Evolutionary conservation across 805 yeast genomes (phyloP).

Genomic region (Myxozyma neglecta): DNA sequence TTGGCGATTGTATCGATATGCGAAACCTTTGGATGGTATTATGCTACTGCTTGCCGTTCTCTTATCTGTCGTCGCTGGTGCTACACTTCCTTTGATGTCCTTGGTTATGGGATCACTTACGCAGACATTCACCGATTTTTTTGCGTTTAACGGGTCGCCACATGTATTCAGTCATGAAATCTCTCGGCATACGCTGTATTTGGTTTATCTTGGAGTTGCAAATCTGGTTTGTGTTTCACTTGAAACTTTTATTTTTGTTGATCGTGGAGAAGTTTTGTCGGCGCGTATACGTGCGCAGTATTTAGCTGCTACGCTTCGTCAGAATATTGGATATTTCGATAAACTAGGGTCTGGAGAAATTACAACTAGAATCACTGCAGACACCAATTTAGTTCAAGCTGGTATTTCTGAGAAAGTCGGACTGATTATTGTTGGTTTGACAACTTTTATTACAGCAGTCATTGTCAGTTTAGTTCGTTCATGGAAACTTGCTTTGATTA

Average conservation of each 20-base stretch:
- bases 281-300: constrained; percentile 44
- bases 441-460: constrained; percentile 45
- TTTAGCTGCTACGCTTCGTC: constrained; percentile 42
- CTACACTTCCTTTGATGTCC: constrained; percentile 45
- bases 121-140: constrained; percentile 39
- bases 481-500: constrained; percentile 43
- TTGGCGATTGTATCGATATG: constrained; percentile 39
- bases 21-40: constrained; percentile 33
- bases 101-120: constrained; percentile 44
- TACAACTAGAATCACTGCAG: constrained; percentile 46
- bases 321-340: constrained; percentile 46
- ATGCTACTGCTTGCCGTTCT: constrained; percentile 38
- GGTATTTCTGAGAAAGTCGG: constrained; percentile 47
- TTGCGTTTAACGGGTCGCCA: constrained; percentile 21
- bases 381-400: constrained; percentile 44
- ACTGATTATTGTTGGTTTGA: constrained; percentile 40
- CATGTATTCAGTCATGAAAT: constrained; percentile 39
- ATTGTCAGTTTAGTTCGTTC: constrained; percentile 43
- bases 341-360: constrained; percentile 46
- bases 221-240: constrained; percentile 26
- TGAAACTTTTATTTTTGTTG: constrained; percentile 41
- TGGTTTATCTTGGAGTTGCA: constrained; percentile 46
- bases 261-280: constrained; percentile 45
- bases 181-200: constrained; percentile 42
- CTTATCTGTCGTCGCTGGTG: constrained; percentile 31